Conservation (phyloP, 1,284 basidiomycete species). For the Chalciporus sp. region DNA sequence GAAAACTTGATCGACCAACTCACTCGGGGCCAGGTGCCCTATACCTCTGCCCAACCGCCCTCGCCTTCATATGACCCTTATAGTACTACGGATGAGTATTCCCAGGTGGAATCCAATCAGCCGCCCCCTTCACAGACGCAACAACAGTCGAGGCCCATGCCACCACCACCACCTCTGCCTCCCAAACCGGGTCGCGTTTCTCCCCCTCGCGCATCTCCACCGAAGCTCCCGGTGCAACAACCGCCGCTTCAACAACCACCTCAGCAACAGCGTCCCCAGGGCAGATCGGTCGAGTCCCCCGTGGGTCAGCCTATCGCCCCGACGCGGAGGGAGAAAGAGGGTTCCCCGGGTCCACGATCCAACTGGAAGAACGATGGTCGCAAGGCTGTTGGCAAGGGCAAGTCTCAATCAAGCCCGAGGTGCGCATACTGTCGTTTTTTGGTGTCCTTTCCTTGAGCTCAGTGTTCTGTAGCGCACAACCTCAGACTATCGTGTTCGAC, state of each 20-base stretch:
- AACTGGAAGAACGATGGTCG: constrained; percentile 45
- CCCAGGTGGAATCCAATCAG: constrained; percentile 46
- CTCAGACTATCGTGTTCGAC: constrained; percentile 74
- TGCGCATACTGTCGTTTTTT: constrained; percentile 29
- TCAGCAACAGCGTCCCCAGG: constrained; percentile 42
- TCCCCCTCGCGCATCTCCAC: constrained; percentile 67
- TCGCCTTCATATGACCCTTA: constrained; percentile 46
- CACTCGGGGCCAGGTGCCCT: constrained; percentile 53
- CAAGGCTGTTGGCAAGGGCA: constrained; percentile 46
- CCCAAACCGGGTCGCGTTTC: constrained; percentile 52
- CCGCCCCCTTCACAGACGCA: constrained; percentile 38
- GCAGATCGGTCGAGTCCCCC: constrained; percentile 47
- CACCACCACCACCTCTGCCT: constrained; percentile 53
- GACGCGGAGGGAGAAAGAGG: constrained; percentile 64
- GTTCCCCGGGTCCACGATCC: constrained; percentile 63
- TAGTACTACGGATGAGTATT: constrained; percentile 46
- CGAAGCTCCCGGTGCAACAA: constrained; percentile 51
- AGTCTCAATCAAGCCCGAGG: constrained; percentile 59
- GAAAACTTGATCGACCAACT: constrained; percentile 76
- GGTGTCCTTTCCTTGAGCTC: constrained; percentile 1
- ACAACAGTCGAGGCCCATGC: constrained; percentile 34
- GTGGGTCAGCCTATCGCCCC: constrained; percentile 43
- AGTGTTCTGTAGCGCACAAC: constrained; percentile 44
- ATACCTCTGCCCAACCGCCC: constrained; percentile 38
- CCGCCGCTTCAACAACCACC: neutral